Base-by-base conservation (phyloP, 495 filamentous ascomycete species). In the Penicillium herquei region DNA sequence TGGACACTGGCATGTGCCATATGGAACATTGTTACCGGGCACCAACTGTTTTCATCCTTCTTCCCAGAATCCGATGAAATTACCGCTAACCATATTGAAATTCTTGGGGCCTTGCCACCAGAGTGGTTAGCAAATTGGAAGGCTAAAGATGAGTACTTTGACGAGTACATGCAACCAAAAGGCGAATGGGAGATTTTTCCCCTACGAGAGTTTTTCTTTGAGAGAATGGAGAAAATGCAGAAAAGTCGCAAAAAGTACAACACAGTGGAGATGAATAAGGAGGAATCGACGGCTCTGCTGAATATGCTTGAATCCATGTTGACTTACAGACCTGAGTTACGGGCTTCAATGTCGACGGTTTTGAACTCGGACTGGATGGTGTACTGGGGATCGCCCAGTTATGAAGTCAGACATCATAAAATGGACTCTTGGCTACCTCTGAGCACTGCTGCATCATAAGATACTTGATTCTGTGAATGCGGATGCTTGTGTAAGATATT, bases 311-410 rank as follows among this genome's bases (percentile, higher is more conserved):
- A 49, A 47, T 43, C 60, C 30, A 75, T 77, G 70, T 60, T 78
- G 14, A 9, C 35, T 34, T 77, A 66, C 52, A 68, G 59, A 40
- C 65, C 72, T 7, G 65, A 68, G 34, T 56, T 63, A 41, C 61
- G 72, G 14, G 51, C 61, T 14, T 59, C 64, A 57, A 54, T 66
- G 1, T 49, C 61, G 48, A 54, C 71, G 34, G 53, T 75, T 26
- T 54, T 75, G 11, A 55, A 64, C 12, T 70, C 39, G n/a, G 79
- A 61, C 62, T 71, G 61, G 80, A 82, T 66, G 65, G 56, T 56
- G 1, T 60, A 54, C 40, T 68, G 64, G 65, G 65, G 60, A 52
- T 40, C 64, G 30, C 65, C 65, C 39, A 60, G 62, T 39, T 59
- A 57, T 16, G 49, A 48, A 16, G 26, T 46, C 14, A 2, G 12